Base-by-base conservation (phyloP, 345 rosid genomes). In the Angophora floribunda region DNA sequence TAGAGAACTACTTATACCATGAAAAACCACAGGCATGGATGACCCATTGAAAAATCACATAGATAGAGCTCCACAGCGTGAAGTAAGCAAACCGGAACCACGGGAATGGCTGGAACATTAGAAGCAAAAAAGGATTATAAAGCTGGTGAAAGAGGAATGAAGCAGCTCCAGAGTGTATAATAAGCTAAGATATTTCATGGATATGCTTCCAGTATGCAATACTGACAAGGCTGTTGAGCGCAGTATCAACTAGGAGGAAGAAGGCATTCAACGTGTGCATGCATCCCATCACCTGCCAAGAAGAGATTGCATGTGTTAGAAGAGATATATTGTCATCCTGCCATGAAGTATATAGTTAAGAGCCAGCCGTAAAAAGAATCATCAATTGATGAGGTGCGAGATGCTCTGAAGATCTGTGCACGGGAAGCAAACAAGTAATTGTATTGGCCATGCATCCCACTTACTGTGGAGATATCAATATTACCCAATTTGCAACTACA, bases 21-120 rank as follows among this genome's bases (percentile, higher is more conserved):
- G 96, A 90, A 88, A 95, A 91, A 10, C 99, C 97, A 89, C 95
- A 93, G 80, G 97, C 96, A 88, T 96, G 99, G 88, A 97, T 91
- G 86, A 93, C 91, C 99, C 99, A 98, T 87, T 97, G 98, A 92
- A 96, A 95, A 85, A 95, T 90, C 82, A 95, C 92, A 44, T 98
- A 98, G 61, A 95, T 65, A 85, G 97, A 94, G 90, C 97, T 96
- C 98, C 97, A 98, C 82, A 89, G 93, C 51, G 96, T 92, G 88
- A 96, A 98, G 87, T 98, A 98, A 13, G 97, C 94, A 1, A 97
- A 82, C 90, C 98, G 94, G 93, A 95, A 95, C 98, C 98, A 95
- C 21, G 98, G 99, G 87, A 97, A 98, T 44, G 92, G 88, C 96
- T 94, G 96, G 57, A 90, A 59, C 49, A 26, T 63, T 84, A 75